Conservation (phyloP, 2,329 filamentous ascomycete genomes). For the Ophiocordyceps camponoti-floridani region DNA sequence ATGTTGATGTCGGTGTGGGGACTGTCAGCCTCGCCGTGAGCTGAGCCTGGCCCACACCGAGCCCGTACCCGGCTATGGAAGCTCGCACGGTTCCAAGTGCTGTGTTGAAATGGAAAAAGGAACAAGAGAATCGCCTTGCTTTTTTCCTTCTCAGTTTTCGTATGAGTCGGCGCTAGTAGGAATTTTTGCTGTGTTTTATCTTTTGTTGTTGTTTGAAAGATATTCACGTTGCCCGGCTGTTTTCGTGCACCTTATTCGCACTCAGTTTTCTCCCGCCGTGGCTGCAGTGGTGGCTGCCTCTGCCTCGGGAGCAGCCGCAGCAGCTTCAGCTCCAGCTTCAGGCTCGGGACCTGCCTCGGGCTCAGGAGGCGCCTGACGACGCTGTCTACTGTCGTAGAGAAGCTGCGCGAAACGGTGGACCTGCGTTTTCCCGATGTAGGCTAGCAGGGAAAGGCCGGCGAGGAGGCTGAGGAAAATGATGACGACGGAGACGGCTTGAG, state of each 20-base stretch:
- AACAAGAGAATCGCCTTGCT: no score
- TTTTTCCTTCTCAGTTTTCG: no score
- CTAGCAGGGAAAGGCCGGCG: constrained; percentile 10
- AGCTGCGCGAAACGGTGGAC: constrained; percentile 13
- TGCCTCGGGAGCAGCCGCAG: not conserved
- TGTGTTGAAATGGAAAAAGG: no score
- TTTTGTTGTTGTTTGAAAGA: no score
- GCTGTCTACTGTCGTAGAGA: constrained; percentile 4
- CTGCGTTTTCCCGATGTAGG: constrained; percentile 11
- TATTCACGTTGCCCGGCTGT: no score
- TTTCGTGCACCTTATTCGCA: no score
- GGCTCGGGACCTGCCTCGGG: not conserved
- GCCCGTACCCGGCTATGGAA: no score
- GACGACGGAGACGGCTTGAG: constrained; percentile 9
- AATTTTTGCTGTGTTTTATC: no score
- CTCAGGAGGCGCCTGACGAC: not conserved
- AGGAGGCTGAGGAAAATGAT: constrained; percentile 14
- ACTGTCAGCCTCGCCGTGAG: no score
- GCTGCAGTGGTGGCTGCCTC: not conserved
- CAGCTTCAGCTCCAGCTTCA: not conserved
- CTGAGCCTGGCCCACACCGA: no score
- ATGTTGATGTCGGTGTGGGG: not conserved
- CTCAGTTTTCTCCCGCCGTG: not conserved
- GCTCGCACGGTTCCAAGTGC: no score
- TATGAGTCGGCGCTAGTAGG: no score